A percentile compares a stretch with the other conserved stretches of the same genome.
phyloP scores from a whole-genome alignment of 1,139 yeast genomes.

The Chernovozyma sophiae-reginae region DNA sequence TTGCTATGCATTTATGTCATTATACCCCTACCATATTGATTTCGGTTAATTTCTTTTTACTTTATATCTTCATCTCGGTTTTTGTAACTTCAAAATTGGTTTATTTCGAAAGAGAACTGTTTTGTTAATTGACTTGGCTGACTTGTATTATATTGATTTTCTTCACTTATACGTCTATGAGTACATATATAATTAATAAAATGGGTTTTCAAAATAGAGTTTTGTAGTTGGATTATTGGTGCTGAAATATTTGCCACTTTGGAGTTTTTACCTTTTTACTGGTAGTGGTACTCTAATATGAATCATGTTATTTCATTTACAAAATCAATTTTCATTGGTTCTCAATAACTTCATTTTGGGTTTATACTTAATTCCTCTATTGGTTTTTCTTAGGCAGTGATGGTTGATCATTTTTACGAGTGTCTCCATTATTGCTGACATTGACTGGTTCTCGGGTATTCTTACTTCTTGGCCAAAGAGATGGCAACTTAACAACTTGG shows the following conservation, averaged over 20 bases:
- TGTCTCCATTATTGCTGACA: neutral
- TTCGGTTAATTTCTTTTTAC: neutral
- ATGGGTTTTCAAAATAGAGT: too few relatives aligned
- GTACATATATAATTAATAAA: too few relatives aligned
- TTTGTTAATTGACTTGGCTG: too few relatives aligned
- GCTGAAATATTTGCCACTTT: neutral
- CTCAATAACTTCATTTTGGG: neutral
- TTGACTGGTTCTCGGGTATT: slow-evolving; percentile 48
- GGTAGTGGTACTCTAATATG: too few relatives aligned
- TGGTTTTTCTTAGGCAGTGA: neutral
- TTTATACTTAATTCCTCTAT: neutral
- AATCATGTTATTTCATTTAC: neutral
- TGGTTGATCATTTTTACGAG: neutral
- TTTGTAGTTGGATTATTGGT: neutral
- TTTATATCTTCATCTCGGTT: neutral
- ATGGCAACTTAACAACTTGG: slow-evolving; percentile 78
- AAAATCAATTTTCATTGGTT: neutral
- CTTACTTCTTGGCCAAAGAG: slow-evolving; percentile 84
- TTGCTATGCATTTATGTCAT: neutral
- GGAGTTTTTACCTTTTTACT: neutral
- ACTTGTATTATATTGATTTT: too few relatives aligned
- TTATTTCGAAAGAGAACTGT: neutral
- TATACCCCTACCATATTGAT: neutral
- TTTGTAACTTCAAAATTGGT: neutral
- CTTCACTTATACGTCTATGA: too few relatives aligned